Evolutionary conservation across 495 filamentous ascomycete species (phyloP).

Genomic region (Baudoinia panamericana): DNA sequence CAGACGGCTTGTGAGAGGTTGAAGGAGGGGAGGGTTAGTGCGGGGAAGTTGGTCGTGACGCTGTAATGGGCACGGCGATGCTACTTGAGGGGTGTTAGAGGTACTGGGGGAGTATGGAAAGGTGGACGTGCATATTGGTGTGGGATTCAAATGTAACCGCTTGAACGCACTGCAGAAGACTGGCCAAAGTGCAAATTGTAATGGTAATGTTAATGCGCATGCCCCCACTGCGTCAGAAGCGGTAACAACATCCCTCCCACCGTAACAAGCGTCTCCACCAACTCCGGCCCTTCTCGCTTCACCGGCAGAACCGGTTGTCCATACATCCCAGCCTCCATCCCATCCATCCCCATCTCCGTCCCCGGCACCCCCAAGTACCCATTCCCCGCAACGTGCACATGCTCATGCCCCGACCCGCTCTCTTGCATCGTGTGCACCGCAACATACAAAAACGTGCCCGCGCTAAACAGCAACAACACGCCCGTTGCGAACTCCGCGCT

Average conservation of each 20-base stretch:
- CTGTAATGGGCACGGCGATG: too few relatives aligned
- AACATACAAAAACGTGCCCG: conserved; percentile 95
- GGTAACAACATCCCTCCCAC: conserved; percentile 85
- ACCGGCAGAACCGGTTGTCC: background rate
- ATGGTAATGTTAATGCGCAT: conserved; percentile 53
- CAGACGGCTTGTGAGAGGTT: background rate
- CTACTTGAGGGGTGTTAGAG: too few relatives aligned
- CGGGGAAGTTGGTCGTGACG: too few relatives aligned
- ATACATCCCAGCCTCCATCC: background rate
- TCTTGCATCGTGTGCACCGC: conserved; percentile 98
- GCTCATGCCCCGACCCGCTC: conserved; percentile 29
- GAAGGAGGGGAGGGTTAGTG: too few relatives aligned
- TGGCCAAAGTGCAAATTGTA: too few relatives aligned
- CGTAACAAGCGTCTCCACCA: conserved; percentile 57
- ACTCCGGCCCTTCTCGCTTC: conserved; percentile 35
- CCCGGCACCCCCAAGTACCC: conserved; percentile 46
- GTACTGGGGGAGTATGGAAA: too few relatives aligned
- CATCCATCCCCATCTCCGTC: background rate
- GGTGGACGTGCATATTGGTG: too few relatives aligned
- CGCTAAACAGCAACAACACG: conserved; percentile 80
- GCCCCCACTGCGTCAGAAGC: conserved; percentile 77
- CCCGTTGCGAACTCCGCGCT: conserved; percentile 77
- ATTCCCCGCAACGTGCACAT: conserved; percentile 41
- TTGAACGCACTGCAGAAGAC: too few relatives aligned
- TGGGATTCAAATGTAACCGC: too few relatives aligned